These are phyloP conservation scores for Termitomyces sp. DNA, from an alignment of 1,284 basidiomycete genomes.

Conservation along the genomic window DNA sequence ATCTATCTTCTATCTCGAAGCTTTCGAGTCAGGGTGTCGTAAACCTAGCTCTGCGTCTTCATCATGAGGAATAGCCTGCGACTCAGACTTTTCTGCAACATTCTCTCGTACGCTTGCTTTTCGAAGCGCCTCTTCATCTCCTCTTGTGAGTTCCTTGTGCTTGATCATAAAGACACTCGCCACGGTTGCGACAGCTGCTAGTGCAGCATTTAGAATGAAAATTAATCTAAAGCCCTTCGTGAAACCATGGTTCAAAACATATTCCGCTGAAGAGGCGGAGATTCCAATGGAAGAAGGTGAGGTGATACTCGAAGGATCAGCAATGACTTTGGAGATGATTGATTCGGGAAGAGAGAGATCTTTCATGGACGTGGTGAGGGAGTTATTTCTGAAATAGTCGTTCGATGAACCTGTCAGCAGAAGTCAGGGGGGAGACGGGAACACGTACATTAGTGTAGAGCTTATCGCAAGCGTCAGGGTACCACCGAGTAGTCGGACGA, in stretches of 20 bases:
- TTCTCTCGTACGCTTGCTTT: background rate
- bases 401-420: background rate
- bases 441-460: slow-evolving; percentile 47
- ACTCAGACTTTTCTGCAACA: background rate
- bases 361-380: slow-evolving; percentile 39
- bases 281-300: slow-evolving; percentile 31
- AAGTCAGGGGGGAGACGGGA: background rate
- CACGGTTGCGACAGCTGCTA: slow-evolving; percentile 42
- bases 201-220: slow-evolving; percentile 51
- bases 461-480: slow-evolving; percentile 58
- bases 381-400: slow-evolving; percentile 43
- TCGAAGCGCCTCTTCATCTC: slow-evolving; percentile 37
- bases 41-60: background rate
- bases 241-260: slow-evolving; percentile 48
- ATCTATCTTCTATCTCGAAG: background rate
- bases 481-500: slow-evolving; percentile 61
- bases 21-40: background rate
- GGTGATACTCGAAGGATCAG: slow-evolving; percentile 43
- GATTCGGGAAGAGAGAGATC: slow-evolving; percentile 30
- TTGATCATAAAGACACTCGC: slow-evolving; percentile 51
- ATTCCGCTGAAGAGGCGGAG: slow-evolving; percentile 29
- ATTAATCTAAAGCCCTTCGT: slow-evolving; percentile 50
- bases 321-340: slow-evolving; percentile 37
- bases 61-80: background rate
- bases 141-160: slow-evolving; percentile 51